Base-by-base conservation (phyloP, 225 moss, liverwort and hornwort species). In the Neckera pumila region DNA sequence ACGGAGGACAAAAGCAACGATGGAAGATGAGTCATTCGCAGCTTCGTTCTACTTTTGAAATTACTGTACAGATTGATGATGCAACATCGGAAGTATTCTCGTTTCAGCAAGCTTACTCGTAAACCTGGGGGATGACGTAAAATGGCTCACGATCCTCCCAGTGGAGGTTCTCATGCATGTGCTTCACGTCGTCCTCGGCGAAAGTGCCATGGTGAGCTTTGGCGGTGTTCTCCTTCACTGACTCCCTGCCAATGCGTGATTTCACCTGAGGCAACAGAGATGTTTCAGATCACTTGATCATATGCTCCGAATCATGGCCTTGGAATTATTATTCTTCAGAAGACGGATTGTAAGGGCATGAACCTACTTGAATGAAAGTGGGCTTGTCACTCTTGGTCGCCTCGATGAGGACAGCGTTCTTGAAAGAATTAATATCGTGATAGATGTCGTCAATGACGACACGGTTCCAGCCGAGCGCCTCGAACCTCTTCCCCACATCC, bases 151-250 rank as follows among this genome's bases (percentile, higher is more conserved):
- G 94, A 36, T 90, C 80, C 53, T 90, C 85, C 96, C 95, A 96
- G 33, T 93, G 34, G 22, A 96, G 88, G 18, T 95, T 94, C 73
- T 93, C 79, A 49, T 93, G 94, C 95, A 96, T 96, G 12, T 90
- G 89, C 89, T 94, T 95, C 88, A 96, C 96, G 82, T 96, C 96
- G 26, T 95, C 95, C 61, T 93, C 92, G 42, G 89, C 89, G 59
- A 96, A 96, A 12, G 95, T 95, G 79, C 95, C 96, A 65, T 96
- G 95, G 84, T 96, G 95, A 49, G 96, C 95, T 89, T 94, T 95
- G 45, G 93, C 80, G 47, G 95, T 95, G 62, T 86, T 80, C 84
- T 96, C 96, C 76, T 96, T 96, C 51, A 94, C 89, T 2, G 95
- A 95, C 26, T 93, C 93, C 74, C 92, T 89, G 81, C 95, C 96